A percentile compares a stretch with the other conserved stretches of the same genome.
phyloP scores from a whole-genome alignment of 148 eudicot genomes.

The Pouteria glomerata region DNA sequence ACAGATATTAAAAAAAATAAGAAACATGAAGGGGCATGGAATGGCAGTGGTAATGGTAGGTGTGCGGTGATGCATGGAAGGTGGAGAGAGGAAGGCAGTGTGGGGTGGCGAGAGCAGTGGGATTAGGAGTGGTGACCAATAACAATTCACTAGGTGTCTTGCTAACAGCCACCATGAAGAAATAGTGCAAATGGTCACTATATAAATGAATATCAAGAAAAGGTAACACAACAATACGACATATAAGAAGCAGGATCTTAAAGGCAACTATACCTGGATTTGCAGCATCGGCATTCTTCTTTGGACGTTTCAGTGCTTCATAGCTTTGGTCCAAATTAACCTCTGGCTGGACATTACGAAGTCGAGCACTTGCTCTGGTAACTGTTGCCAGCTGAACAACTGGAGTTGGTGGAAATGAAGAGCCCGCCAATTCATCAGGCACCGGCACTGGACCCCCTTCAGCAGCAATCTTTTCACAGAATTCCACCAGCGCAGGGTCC shows the following conservation, averaged over 20 bases:
- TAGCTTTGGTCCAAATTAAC: slow-evolving; percentile 78
- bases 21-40: no score
- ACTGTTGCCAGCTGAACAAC: slow-evolving; percentile 63
- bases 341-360: slow-evolving; percentile 93
- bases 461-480: slow-evolving; percentile 83
- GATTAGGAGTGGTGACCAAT: no score
- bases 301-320: slow-evolving; percentile 73
- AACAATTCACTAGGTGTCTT: no score
- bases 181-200: not conserved
- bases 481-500: slow-evolving; percentile 89
- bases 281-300: slow-evolving; percentile 59
- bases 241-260: not conserved
- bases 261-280: slow-evolving; percentile 45
- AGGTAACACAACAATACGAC: no score
- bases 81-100: no score
- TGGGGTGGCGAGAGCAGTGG: no score
- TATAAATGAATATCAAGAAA: not conserved
- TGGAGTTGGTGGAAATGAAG: slow-evolving; percentile 49
- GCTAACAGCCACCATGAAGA: no score
- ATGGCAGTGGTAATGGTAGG: no score
- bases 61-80: no score
- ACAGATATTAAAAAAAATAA: no score
- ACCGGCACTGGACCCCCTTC: slow-evolving; percentile 80
- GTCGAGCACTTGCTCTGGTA: slow-evolving; percentile 94
- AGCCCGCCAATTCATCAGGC: slow-evolving; percentile 63